phyloP scores from a whole-genome alignment of 2,329 filamentous ascomycete species.

The Cladorrhinum sp. region DNA sequence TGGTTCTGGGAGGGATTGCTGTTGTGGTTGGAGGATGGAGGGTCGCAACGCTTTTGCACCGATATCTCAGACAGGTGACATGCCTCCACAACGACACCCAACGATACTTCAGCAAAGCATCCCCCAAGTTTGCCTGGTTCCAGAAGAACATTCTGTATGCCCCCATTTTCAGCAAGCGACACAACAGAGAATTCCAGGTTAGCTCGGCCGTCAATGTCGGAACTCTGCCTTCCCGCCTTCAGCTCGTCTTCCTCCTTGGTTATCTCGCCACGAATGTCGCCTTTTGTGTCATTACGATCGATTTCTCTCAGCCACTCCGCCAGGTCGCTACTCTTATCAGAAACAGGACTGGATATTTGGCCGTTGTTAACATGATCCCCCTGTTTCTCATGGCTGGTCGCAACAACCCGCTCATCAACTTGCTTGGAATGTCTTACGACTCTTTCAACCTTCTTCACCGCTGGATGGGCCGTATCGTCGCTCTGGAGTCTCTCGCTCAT shows the following conservation, averaged over 20 bases:
- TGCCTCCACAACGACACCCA: constrained; percentile 78
- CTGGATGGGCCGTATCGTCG: constrained; percentile 75
- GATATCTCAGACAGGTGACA: constrained; percentile 69
- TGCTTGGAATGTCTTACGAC: constrained; percentile 74
- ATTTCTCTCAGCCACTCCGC: constrained; percentile 49
- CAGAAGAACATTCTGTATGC: constrained; percentile 68
- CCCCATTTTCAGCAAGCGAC: constrained; percentile 69
- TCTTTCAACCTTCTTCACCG: constrained; percentile 79
- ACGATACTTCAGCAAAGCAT: constrained; percentile 68
- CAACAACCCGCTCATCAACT: constrained; percentile 73
- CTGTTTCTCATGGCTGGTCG: constrained; percentile 71
- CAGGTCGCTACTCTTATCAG: constrained; percentile 52
- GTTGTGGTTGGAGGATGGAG: constrained; percentile 66
- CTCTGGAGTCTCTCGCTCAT: constrained; percentile 66
- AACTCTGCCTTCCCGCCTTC: constrained; percentile 76
- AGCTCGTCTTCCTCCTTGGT: constrained; percentile 63
- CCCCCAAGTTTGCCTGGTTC: constrained; percentile 53
- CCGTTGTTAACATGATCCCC: constrained; percentile 74
- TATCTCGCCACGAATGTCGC: constrained; percentile 73
- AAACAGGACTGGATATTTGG: constrained; percentile 67
- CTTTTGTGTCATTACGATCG: constrained; percentile 69
- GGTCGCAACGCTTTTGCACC: constrained; percentile 55
- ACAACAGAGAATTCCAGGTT: constrained; percentile 68
- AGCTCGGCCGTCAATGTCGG: constrained; percentile 60
- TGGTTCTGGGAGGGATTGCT: constrained; percentile 63